A percentile compares a stretch with the other conserved stretches of the same genome.
Evolutionary conservation across 1,284 basidiomycete genomes (phyloP).

Genomic region (Boletus smithii): DNA sequence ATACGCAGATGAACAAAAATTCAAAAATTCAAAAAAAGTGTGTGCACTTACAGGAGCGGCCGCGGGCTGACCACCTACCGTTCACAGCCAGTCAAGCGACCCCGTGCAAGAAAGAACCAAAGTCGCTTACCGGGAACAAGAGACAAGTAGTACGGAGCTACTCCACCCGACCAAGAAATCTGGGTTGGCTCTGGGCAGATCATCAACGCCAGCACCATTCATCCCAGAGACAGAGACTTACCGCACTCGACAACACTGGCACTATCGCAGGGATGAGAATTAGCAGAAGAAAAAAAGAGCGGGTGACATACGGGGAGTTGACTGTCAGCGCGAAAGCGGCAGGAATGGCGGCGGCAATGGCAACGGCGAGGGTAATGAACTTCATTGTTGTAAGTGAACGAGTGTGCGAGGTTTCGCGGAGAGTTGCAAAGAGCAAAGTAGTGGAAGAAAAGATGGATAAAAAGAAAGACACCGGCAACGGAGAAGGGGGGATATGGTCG

Average conservation of each 20-base stretch:
- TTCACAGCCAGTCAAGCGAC: not conserved
- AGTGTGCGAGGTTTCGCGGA: constrained; percentile 17
- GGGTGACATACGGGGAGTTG: constrained; percentile 58
- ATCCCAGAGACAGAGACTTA: constrained; percentile 34
- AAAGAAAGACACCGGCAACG: not conserved
- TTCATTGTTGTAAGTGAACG: constrained; percentile 46
- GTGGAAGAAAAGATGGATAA: not conserved
- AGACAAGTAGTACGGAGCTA: constrained; percentile 61
- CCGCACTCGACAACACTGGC: constrained; percentile 50
- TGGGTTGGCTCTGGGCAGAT: constrained; percentile 50
- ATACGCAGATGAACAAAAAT: not conserved
- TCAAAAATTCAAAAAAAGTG: not conserved
- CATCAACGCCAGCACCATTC: not conserved
- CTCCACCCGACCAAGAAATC: constrained; percentile 56
- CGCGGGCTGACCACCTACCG: constrained; percentile 51
- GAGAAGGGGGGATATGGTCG: constrained; percentile 16
- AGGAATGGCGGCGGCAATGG: constrained; percentile 46
- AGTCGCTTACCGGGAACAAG: constrained; percentile 56
- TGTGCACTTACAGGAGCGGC: constrained; percentile 46
- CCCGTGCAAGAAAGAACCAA: constrained; percentile 23
- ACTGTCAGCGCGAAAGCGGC: constrained; percentile 40
- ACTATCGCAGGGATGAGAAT: constrained; percentile 23
- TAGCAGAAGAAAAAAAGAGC: constrained; percentile 10
- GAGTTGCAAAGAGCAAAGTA: not conserved
- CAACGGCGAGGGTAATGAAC: constrained; percentile 42